Conservation (phyloP, 805 yeast genomes). For the Barnettozyma salicaria region DNA sequence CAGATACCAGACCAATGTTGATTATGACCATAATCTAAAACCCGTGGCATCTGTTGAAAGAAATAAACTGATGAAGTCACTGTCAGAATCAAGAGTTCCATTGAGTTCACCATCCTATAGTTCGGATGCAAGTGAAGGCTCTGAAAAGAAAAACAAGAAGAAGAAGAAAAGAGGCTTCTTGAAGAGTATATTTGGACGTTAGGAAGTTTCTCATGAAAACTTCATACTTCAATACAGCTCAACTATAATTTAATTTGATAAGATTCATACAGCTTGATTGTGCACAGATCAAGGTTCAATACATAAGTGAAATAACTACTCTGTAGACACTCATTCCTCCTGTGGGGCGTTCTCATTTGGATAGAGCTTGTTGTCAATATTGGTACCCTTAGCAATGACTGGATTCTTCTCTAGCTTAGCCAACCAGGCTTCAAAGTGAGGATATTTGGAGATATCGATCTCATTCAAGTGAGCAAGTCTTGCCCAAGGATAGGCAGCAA, state of each 20-base stretch:
- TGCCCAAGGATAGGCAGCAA: constrained; percentile 45
- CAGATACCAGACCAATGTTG: constrained; percentile 11
- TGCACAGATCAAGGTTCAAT: too few species aligned
- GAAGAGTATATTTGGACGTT: constrained; percentile 8
- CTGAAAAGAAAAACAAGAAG: constrained; percentile 2
- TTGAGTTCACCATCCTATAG: background rate
- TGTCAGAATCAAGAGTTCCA: constrained; percentile 14
- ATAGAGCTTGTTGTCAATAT: constrained; percentile 2
- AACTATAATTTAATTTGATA: too few species aligned
- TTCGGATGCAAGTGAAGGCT: background rate
- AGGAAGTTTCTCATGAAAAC: background rate
- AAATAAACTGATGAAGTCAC: constrained; percentile 8
- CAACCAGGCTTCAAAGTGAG: constrained; percentile 37
- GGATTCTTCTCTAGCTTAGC: constrained; percentile 30
- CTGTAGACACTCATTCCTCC: too few species aligned
- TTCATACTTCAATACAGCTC: background rate
- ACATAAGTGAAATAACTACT: too few species aligned
- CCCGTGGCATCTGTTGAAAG: constrained; percentile 15
- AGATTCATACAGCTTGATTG: too few species aligned
- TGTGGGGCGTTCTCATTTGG: constrained; percentile 2
- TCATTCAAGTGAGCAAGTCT: constrained; percentile 8
- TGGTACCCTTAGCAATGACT: constrained; percentile 15
- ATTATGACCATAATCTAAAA: constrained; percentile 2
- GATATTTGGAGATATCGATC: constrained; percentile 35
- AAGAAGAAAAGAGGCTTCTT: constrained; percentile 12